Evolutionary conservation across 192 early-diverging fungal genomes (phyloP), one percentile per base, ranked within the genome.

Genomic region (Podila epicladia): DNA sequence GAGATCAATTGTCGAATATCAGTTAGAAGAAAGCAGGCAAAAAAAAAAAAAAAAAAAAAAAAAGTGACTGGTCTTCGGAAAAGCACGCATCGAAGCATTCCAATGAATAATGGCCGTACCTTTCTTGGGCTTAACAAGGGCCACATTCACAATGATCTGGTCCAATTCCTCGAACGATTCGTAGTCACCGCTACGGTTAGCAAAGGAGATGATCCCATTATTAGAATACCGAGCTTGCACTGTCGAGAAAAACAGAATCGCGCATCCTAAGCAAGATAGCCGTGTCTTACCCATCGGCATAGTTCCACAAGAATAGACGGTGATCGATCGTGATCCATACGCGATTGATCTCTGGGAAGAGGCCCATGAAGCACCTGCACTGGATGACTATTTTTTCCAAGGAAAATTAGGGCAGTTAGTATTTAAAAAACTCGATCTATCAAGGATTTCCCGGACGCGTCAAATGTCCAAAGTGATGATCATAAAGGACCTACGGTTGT

Each of bases 281-380:
- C 41, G 41, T 17, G 41, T 58, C 76, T 82, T 82, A 89, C 87
- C 90, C 89, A 29, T 94, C 90, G 50, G 91, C 87, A 79, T 95
- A 98, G 82, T 99, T 94, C 96, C 96, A 97, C 41, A 99, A 80
- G 73, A 94, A 97, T 33, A 98, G 86, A 37, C 90, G 85, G 75
- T 95, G 91, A 82, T 96, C 95, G 58, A 99, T 92, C 2, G 94
- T 94, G 48, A 98, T 94, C 94, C 96, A 99, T 19, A 93, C 96
- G 26, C 93, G 92, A 60, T 93, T 85, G 63, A 99, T 93, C 67
- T 96, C 94, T 15, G 96, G 94, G 38, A 96, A 95, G 24, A 99
- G 78, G 2, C 97, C 97, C 89, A 96, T 93, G 78, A 95, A 97
- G 69, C 91, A 91, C 60, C 90, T 88, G 67, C 89, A 93, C 80